Conservation (phyloP, 495 filamentous ascomycete genomes). For the Usnea hakonensis region DNA sequence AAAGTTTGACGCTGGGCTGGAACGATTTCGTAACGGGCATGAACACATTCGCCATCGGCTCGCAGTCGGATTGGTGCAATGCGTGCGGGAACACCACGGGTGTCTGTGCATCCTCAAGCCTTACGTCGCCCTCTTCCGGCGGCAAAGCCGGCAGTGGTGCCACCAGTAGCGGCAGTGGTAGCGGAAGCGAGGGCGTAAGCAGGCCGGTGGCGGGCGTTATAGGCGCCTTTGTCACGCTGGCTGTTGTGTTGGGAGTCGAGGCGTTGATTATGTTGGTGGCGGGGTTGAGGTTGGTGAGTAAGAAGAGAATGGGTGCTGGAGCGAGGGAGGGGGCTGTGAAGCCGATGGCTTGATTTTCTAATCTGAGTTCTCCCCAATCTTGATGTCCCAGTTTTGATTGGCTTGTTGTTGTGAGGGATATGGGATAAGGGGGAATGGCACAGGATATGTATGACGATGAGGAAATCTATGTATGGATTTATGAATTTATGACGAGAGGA, state of each 20-base stretch:
- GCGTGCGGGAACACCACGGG: constrained; percentile 40
- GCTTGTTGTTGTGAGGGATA: neutral
- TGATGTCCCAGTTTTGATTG: too few relatives aligned
- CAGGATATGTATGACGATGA: too few relatives aligned
- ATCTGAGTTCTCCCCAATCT: too few relatives aligned
- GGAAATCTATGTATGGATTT: too few relatives aligned
- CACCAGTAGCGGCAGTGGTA: neutral
- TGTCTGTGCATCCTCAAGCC: constrained; percentile 25
- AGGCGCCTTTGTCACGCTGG: constrained; percentile 55
- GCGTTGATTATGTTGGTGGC: constrained; percentile 39
- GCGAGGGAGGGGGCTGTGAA: neutral
- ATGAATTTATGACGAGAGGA: too few relatives aligned
- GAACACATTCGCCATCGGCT: constrained; percentile 35
- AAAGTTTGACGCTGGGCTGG: constrained; percentile 34
- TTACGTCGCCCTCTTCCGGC: constrained; percentile 10
- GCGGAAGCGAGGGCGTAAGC: constrained; percentile 24
- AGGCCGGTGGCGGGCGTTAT: constrained; percentile 49
- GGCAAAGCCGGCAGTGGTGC: constrained; percentile 14
- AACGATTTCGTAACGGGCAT: constrained; percentile 35
- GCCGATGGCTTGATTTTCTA: neutral
- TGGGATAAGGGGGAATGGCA: neutral
- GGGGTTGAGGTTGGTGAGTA: constrained; percentile 38
- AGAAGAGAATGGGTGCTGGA: constrained; percentile 22
- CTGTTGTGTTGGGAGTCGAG: constrained; percentile 42
- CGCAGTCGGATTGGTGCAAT: constrained; percentile 38